Evolutionary conservation across 2,329 filamentous ascomycete genomes (phyloP).

Genomic region (Neofusicoccum parvum): DNA sequence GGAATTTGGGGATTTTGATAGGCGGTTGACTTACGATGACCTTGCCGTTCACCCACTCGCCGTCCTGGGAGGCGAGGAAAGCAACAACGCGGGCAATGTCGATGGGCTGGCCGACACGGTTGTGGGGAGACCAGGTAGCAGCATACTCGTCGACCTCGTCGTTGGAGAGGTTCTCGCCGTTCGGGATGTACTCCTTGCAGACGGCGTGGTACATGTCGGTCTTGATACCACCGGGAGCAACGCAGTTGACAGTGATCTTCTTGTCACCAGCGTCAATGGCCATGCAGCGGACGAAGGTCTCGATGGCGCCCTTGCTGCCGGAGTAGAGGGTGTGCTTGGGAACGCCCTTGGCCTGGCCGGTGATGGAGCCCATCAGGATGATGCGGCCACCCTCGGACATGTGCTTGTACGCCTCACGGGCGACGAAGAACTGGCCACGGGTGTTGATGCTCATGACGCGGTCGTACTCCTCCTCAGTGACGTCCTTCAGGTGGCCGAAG

Average conservation of each 20-base stretch:
- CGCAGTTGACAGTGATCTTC: conserved; percentile 63
- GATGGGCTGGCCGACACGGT: conserved; percentile 67
- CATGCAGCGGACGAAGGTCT: conserved; percentile 58
- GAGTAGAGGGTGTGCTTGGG: conserved; percentile 58
- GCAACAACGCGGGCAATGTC: conserved; percentile 68
- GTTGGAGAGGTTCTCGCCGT: conserved; percentile 57
- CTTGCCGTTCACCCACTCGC: conserved; percentile 60
- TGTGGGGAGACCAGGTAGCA: conserved; percentile 64
- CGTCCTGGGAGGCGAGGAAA: conserved; percentile 60
- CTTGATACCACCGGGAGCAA: conserved; percentile 59
- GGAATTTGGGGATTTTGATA: background rate
- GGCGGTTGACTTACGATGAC: conserved; percentile 39
- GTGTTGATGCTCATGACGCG: conserved; percentile 64
- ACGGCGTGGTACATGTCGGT: conserved; percentile 64
- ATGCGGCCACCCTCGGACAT: conserved; percentile 55
- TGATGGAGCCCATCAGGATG: conserved; percentile 60
- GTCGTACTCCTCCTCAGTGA: conserved; percentile 59
- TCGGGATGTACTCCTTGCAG: conserved; percentile 65
- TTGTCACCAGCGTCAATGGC: conserved; percentile 57
- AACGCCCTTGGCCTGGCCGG: conserved; percentile 58
- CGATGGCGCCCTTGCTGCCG: conserved; percentile 56
- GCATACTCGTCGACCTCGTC: conserved; percentile 66
- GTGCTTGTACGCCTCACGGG: conserved; percentile 58
- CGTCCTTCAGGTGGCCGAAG: conserved; percentile 57
- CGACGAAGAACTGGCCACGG: conserved; percentile 65